A percentile compares a stretch with the other conserved stretches of the same genome.
These are phyloP conservation scores for Funneliformis mosseae DNA, from an alignment of 192 early-diverging fungal species.

Conservation along the genomic window DNA sequence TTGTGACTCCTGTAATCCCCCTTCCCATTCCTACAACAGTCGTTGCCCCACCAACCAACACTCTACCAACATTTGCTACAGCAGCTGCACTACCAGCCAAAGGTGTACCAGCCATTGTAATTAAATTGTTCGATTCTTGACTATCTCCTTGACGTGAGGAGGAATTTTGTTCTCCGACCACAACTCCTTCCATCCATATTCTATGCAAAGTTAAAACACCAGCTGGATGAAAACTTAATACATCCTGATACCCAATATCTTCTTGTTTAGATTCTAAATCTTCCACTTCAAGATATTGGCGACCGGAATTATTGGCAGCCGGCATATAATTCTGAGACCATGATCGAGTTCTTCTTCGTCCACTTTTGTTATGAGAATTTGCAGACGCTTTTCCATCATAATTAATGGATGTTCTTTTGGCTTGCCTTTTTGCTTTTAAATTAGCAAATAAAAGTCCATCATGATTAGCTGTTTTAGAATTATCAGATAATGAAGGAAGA, in stretches of 20 bases:
- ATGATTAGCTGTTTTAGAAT: slow-evolving; percentile 8
- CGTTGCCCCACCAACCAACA: slow-evolving; percentile 25
- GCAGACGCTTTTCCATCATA: background rate
- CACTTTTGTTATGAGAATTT: background rate
- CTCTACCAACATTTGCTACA: slow-evolving; percentile 32
- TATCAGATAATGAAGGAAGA: slow-evolving; percentile 6
- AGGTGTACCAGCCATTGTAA: background rate
- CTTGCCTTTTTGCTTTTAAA: slow-evolving; percentile 8
- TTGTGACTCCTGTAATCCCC: slow-evolving; percentile 3
- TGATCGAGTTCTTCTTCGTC: slow-evolving; percentile 18
- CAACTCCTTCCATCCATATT: slow-evolving; percentile 44
- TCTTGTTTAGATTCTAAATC: slow-evolving; percentile 37
- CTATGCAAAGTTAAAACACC: slow-evolving; percentile 61
- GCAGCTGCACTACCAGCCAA: slow-evolving; percentile 23
- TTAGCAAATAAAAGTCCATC: background rate
- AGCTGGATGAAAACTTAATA: slow-evolving; percentile 58
- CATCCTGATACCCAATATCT: slow-evolving; percentile 49
- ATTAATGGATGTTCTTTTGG: slow-evolving; percentile 8
- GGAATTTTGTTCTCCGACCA: background rate
- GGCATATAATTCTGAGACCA: slow-evolving; percentile 27
- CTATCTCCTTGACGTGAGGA: slow-evolving; percentile 5
- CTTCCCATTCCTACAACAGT: slow-evolving; percentile 26
- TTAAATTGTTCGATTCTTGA: slow-evolving; percentile 13
- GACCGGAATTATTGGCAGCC: background rate
- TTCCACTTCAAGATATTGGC: slow-evolving; percentile 41